Evolutionary conservation across 495 filamentous ascomycete genomes (phyloP).

Genomic region (Hypoxylon perforatum): DNA sequence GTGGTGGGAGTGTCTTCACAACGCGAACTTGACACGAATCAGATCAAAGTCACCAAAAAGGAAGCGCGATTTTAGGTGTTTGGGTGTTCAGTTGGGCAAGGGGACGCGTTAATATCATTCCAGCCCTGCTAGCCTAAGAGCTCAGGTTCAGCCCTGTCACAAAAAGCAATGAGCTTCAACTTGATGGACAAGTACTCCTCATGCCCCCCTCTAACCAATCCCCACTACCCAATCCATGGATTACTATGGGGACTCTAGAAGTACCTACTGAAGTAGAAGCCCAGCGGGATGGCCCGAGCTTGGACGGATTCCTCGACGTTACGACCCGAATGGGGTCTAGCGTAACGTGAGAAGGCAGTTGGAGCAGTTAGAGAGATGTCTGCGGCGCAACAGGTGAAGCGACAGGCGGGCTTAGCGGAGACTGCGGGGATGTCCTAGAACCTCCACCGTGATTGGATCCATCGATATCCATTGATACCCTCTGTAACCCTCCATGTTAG

Average conservation of each 20-base stretch:
- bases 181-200: no score
- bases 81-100: not conserved
- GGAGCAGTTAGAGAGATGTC: no score
- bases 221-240: not conserved
- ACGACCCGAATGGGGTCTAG: not conserved
- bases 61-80: slow-evolving; percentile 13
- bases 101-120: slow-evolving; percentile 17
- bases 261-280: not conserved
- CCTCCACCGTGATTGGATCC: no score
- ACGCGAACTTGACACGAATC: slow-evolving; percentile 15
- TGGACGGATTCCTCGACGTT: not conserved
- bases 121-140: not conserved
- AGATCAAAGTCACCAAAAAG: not conserved
- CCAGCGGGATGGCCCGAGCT: slow-evolving; percentile 26
- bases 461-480: no score
- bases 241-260: slow-evolving; percentile 4
- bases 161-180: no score
- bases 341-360: no score
- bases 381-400: no score
- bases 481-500: no score
- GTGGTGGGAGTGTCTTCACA: not conserved
- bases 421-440: no score
- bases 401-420: no score
- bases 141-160: no score
- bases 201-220: no score